Evolutionary conservation across 2,329 filamentous ascomycete species (phyloP).

Genomic region (Colletotrichum viniferum): DNA sequence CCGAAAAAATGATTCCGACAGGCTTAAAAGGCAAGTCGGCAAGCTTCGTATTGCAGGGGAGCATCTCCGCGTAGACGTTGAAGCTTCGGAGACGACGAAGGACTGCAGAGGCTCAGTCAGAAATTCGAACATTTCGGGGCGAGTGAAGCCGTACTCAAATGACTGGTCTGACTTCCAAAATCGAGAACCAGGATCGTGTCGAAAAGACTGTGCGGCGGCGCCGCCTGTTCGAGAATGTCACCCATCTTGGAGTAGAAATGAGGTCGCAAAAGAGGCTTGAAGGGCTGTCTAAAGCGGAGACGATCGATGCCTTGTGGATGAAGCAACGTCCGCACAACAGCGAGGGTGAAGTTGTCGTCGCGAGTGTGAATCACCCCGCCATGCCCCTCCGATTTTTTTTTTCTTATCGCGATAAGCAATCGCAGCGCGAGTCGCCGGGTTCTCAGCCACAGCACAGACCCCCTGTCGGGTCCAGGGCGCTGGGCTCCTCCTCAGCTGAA

Average conservation of each 20-base stretch:
- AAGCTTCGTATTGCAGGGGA: conserved; percentile 84
- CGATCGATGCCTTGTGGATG: background rate
- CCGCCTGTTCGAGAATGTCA: conserved; percentile 23
- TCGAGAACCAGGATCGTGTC: conserved; percentile 73
- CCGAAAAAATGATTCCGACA: conserved; percentile 73
- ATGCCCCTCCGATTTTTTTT: background rate
- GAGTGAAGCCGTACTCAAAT: conserved; percentile 54
- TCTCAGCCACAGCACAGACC: background rate
- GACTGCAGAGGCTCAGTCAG: conserved; percentile 34
- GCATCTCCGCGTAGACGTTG: conserved; percentile 86
- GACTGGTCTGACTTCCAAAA: conserved; percentile 50
- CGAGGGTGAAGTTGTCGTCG: background rate
- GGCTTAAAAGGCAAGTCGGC: conserved; percentile 79
- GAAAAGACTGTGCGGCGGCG: conserved; percentile 40
- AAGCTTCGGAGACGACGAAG: conserved; percentile 76
- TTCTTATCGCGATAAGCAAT: background rate
- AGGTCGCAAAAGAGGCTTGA: background rate
- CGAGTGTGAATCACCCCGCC: background rate
- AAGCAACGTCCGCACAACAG: background rate
- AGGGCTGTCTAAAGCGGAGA: background rate
- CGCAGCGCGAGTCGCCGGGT: background rate
- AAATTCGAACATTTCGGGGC: conserved; percentile 64
- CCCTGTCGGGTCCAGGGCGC: background rate
- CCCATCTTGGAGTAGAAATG: background rate
- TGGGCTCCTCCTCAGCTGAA: background rate